Percentiles rank a stretch among this genome's conserved stretches.
These are phyloP conservation scores for Venturia asperata DNA, from an alignment of 2,329 filamentous ascomycete genomes.

Conservation along the genomic window DNA sequence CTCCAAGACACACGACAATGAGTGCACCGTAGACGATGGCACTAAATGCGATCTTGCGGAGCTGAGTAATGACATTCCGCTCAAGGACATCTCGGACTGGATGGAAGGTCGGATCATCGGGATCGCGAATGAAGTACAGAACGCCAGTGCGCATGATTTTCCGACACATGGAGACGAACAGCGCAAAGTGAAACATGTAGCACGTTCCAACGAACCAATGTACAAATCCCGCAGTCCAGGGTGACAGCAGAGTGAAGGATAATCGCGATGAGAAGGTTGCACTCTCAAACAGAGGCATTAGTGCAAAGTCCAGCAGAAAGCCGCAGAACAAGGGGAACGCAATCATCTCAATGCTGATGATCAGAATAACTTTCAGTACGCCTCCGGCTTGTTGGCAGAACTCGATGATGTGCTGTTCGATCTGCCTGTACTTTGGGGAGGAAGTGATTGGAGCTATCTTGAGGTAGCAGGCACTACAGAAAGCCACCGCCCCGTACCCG, in stretches of 20 bases:
- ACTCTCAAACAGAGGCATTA: slow-evolving; percentile 81
- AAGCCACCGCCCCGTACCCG: slow-evolving; percentile 72
- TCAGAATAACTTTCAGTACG: slow-evolving; percentile 94
- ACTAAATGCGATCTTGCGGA: slow-evolving; percentile 93
- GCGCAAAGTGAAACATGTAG: slow-evolving; percentile 99
- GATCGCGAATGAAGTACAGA: slow-evolving; percentile 95
- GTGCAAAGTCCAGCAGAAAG: slow-evolving; percentile 76
- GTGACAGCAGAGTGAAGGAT: slow-evolving; percentile 68
- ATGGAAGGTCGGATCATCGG: slow-evolving; percentile 96
- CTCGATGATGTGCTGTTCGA: slow-evolving; percentile 74
- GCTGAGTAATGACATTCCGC: slow-evolving; percentile 81
- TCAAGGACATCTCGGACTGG: slow-evolving; percentile 95
- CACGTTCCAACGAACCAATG: slow-evolving; percentile 99
- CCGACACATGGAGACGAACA: slow-evolving; percentile 98
- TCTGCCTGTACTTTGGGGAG: slow-evolving; percentile 46
- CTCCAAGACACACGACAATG: slow-evolving; percentile 86
- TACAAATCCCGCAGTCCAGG: slow-evolving; percentile 86
- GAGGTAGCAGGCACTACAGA: slow-evolving; percentile 72
- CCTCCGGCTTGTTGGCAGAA: slow-evolving; percentile 87
- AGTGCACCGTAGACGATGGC: slow-evolving; percentile 91
- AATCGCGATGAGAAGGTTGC: slow-evolving; percentile 71
- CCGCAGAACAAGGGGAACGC: slow-evolving; percentile 95
- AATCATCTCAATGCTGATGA: slow-evolving; percentile 99
- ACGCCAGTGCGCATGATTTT: slow-evolving; percentile 96
- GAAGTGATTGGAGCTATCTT: slow-evolving; percentile 62